phyloP scores from a whole-genome alignment of 2,329 filamentous ascomycete species.

The Zymoseptoria crescenta region DNA sequence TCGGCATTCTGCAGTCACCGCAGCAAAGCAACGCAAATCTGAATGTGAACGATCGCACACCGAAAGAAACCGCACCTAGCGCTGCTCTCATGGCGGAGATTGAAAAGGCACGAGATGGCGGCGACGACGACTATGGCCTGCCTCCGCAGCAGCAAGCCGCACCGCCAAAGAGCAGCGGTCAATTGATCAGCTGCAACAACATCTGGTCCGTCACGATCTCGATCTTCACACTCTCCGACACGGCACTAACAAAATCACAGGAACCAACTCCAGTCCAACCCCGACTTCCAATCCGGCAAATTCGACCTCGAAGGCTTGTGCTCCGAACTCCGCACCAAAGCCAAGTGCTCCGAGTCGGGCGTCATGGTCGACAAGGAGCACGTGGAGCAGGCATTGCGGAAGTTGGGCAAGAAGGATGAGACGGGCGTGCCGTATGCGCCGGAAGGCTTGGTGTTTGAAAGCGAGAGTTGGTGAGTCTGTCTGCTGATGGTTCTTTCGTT shows the following conservation, averaged over 20 bases:
- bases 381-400: constrained; percentile 58
- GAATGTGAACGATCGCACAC: constrained; percentile 3
- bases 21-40: constrained; percentile 21
- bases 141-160: constrained; percentile 9
- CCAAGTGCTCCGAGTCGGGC: constrained; percentile 84
- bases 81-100: constrained; percentile 66
- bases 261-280: constrained; percentile 82
- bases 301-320: constrained; percentile 92
- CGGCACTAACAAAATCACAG: constrained; percentile 41
- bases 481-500: neutral
- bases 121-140: constrained; percentile 53
- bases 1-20: constrained; percentile 40
- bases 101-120: constrained; percentile 63
- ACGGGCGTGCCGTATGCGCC: constrained; percentile 5
- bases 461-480: constrained; percentile 12
- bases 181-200: constrained; percentile 76
- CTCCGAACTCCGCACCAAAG: constrained; percentile 87
- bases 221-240: constrained; percentile 1
- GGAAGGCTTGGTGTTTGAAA: constrained; percentile 10
- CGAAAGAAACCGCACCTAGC: constrained; percentile 21
- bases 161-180: constrained; percentile 29
- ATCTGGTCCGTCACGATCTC: constrained; percentile 66
- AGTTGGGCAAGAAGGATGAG: constrained; percentile 31
- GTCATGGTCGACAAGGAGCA: constrained; percentile 84
- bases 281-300: constrained; percentile 80